Evolutionary conservation across 2,329 filamentous ascomycete species (phyloP).

Genomic region (Geosmithia flava): DNA sequence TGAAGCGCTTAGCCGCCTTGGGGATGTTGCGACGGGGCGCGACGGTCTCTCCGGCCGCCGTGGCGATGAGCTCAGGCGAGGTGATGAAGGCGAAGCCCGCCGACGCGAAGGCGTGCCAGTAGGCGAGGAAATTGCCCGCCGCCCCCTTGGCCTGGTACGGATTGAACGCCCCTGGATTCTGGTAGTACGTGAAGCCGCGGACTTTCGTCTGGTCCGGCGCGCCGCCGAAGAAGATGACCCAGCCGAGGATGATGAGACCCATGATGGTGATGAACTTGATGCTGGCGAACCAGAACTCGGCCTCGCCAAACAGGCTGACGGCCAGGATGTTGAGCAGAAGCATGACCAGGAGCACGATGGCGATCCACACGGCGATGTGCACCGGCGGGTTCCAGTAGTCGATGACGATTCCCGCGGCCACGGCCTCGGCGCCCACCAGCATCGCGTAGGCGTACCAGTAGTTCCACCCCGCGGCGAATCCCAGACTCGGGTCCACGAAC

Average conservation of each 20-base stretch:
- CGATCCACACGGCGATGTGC: conserved; percentile 45
- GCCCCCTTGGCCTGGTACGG: conserved; percentile 30
- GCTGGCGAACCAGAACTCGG: conserved; percentile 49
- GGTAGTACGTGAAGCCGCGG: conserved; percentile 28
- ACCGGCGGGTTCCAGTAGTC: conserved; percentile 46
- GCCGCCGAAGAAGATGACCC: conserved; percentile 45
- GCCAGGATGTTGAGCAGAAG: conserved; percentile 43
- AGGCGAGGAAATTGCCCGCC: conserved; percentile 43
- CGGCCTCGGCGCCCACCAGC: conserved; percentile 43
- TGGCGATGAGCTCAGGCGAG: conserved; percentile 49
- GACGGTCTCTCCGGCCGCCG: conserved; percentile 53
- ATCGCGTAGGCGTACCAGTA: conserved; percentile 53
- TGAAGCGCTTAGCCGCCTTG: conserved; percentile 48
- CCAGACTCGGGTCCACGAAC: conserved; percentile 40
- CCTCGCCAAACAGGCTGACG: conserved; percentile 45
- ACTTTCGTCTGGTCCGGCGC: conserved; percentile 34
- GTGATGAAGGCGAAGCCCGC: conserved; percentile 51
- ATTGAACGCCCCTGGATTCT: conserved; percentile 28
- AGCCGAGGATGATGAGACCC: conserved; percentile 41
- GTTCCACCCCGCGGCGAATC: conserved; percentile 47
- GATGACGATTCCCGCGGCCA: conserved; percentile 44
- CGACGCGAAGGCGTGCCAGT: conserved; percentile 43
- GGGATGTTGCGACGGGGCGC: conserved; percentile 55
- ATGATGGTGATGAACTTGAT: conserved; percentile 48
- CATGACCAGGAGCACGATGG: conserved; percentile 41